These are phyloP conservation scores for Mimosa pudica DNA, from an alignment of 306 rosid species.

Conservation along the genomic window DNA sequence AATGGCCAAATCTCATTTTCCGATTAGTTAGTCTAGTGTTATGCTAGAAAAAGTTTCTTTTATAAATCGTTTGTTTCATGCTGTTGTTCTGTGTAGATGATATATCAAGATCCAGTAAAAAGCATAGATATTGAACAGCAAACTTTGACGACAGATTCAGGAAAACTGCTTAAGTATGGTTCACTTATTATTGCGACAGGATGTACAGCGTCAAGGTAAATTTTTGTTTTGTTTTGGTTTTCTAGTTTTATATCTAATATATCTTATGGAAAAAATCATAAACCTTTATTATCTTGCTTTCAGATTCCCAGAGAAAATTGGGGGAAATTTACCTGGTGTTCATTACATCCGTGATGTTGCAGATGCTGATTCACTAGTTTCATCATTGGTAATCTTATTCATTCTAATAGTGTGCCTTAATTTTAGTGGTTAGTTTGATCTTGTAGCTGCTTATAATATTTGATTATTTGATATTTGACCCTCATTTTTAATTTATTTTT, in stretches of 20 bases:
- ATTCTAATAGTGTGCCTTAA: not conserved
- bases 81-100: conserved; percentile 51
- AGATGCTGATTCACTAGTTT: conserved; percentile 81
- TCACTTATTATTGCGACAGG: conserved; percentile 87
- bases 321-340: conserved; percentile 86
- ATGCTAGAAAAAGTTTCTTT: not conserved
- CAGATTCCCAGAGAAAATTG: conserved; percentile 90
- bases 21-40: not conserved
- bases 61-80: conserved; percentile 18
- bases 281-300: conserved; percentile 31
- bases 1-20: conserved; percentile 25
- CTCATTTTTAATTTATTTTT: conserved; percentile 1
- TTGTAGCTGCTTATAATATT: conserved; percentile 1
- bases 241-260: not conserved
- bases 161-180: conserved; percentile 84
- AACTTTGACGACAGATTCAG: conserved; percentile 72
- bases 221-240: conserved; percentile 20
- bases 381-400: conserved; percentile 61
- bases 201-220: conserved; percentile 79
- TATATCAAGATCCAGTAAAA: conserved; percentile 75
- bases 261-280: conserved; percentile 32
- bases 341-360: conserved; percentile 94
- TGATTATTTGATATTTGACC: conserved; percentile 23
- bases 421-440: conserved; percentile 15
- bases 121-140: conserved; percentile 66